Base-by-base conservation (phyloP, 345 rosid genomes). In the Gossypium anomalum region DNA sequence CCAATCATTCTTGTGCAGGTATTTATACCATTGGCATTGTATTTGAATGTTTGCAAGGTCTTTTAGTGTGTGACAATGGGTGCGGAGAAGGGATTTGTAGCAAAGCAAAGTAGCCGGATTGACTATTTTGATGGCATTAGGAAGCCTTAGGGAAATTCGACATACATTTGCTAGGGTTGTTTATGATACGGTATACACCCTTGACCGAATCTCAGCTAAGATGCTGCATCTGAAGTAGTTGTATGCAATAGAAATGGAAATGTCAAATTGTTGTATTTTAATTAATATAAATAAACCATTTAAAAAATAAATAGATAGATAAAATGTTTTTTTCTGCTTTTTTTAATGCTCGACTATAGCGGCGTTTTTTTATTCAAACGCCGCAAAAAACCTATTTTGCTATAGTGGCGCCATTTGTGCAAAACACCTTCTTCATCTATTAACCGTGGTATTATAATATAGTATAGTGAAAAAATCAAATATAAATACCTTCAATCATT, bases 111-210 rank as follows among this genome's bases (percentile, higher is more conserved):
- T 61, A 77, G 83, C 63, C 81, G 78, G 80, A 90, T 96, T 70
- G 78, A 92, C 75, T 89, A 88, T 19, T 67, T 76, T 49, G n/a
- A 76, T 90, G 70, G 84, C 87, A 47, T 71, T 74, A 6, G 99
- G 99, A 44, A 76, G 61, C 74, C 48, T 88, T 53, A 69, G 65
- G 17, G 97, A 96, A 75, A 75, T 75, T 19, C 83, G 93, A 51
- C 91, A 87, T 84, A 81, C 78, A 4, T 92, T 96, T 84, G 97
- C 97, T 6, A 89, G 97, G 85, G 82, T 90, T 61, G 92, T 92
- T 53, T 93, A 93, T 27, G 94, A 96, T 77, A 92, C 97, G 4
- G 78, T 93, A 15, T 95, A 84, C 78, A 97, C 97, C 9, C 75
- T 80, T 51, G 70, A 78, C 61, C 73, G 38, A 79, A 75, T 51